Base-by-base conservation (phyloP, 2,329 filamentous ascomycete species). In the Nigrospora oryzae region DNA sequence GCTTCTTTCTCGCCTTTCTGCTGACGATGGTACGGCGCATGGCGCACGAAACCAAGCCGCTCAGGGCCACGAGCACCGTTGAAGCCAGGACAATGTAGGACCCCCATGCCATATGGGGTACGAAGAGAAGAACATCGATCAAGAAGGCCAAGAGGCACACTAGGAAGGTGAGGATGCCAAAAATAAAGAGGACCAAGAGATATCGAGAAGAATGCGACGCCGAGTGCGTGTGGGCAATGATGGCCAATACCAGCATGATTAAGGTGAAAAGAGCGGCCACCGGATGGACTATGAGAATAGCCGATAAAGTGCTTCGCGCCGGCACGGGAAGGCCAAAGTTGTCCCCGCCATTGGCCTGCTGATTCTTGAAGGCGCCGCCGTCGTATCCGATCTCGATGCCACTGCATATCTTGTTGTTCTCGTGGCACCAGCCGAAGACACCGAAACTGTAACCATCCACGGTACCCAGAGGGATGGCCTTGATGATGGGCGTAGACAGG, bases 11-110 rank as follows among this genome's bases (percentile, higher is more conserved):
- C n/a, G 90, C 87, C 69, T 96, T 96, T 56, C 91, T 81, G 63
- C 87, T 87, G 49, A 96, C 87, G 46, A 97, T 71, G 3, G 90
- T 94, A 48, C 91, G 82, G 51, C 93, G 85, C 89, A 97, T 97
- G 17, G 89, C 89, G 62, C 90, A 98, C 10, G 89, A 90, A 33
- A 96, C 82, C 46, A 98, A 77, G 36, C 84, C 85, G 60, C 87
- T 86, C 19, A 88, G 72, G 42, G 86, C 82, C 41, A 95, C 86
- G 45, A 96, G 69, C 48, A 96, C 84, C 19, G 90, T 94, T 23
- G 91, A 88, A 11, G 82, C 91, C 41, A 97, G 74, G 14, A 96
- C 90, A 53, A 97, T 80, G 74, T 91, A 98, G 48, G 90, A 89
- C 51, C 90, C 93, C 89, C 90, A 97, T 59, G 83, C 80, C 68